phyloP scores from a whole-genome alignment of 2,329 filamentous ascomycete genomes.

The Ophiostoma ips region DNA sequence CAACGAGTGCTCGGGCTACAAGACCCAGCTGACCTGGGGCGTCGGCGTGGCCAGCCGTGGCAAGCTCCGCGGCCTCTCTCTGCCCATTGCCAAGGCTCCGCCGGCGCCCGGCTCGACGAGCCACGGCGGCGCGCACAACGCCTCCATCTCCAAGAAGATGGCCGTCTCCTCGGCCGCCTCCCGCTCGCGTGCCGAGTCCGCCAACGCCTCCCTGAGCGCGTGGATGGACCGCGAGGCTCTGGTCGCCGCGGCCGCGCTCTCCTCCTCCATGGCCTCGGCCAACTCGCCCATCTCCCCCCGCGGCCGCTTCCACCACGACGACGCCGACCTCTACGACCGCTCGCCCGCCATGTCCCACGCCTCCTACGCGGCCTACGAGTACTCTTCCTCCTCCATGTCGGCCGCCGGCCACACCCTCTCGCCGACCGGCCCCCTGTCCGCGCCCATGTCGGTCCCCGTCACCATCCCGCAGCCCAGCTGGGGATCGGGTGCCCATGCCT shows the following conservation, averaged over 20 bases:
- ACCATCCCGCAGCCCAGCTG: constrained; percentile 8
- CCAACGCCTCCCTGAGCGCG: constrained; percentile 20
- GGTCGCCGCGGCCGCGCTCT: constrained; percentile 2
- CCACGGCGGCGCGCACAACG: constrained; percentile 8
- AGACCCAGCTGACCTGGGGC: constrained; percentile 92
- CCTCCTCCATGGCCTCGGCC: background rate
- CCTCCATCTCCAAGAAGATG: constrained; percentile 31
- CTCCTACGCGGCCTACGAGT: constrained; percentile 24
- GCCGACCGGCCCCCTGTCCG: constrained; percentile 2
- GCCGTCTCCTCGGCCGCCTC: constrained; percentile 19
- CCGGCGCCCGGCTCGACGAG: constrained; percentile 26
- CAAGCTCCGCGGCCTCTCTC: constrained; percentile 78
- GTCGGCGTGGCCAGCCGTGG: constrained; percentile 90
- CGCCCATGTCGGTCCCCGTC: constrained; percentile 8
- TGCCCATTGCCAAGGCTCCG: constrained; percentile 51
- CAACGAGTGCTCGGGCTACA: constrained; percentile 90
- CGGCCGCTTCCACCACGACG: constrained; percentile 23
- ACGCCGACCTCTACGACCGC: constrained; percentile 25
- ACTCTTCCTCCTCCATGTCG: constrained; percentile 24
- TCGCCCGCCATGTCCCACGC: constrained; percentile 32
- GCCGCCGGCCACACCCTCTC: constrained; percentile 17
- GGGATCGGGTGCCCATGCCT: background rate
- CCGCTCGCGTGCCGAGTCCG: constrained; percentile 31
- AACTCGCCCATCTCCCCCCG: constrained; percentile 17
- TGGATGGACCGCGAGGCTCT: constrained; percentile 26